Evolutionary conservation across 1,139 yeast genomes (phyloP).

Genomic region (Geotrichum siamense): DNA sequence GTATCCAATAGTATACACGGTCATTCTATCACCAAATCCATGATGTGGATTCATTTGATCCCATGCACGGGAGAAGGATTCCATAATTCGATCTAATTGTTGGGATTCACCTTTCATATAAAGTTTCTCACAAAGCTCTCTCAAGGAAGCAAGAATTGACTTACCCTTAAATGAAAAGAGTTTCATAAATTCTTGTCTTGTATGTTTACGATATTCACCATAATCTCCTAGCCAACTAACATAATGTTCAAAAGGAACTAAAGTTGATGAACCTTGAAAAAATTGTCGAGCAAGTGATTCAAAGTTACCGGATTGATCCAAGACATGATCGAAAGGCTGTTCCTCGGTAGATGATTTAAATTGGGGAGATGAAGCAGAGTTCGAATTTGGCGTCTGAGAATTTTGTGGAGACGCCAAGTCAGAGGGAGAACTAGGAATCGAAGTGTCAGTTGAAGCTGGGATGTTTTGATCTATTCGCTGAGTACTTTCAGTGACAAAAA

Average conservation of each 20-base stretch:
- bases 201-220: conserved; percentile 20
- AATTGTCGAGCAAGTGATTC: conserved; percentile 18
- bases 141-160: conserved; percentile 43
- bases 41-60: conserved; percentile 41
- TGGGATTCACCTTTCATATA: conserved; percentile 79
- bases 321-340: too few relatives aligned
- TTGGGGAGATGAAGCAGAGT: conserved; percentile 4
- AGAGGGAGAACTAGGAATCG: conserved; percentile 10
- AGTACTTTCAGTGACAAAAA: too few relatives aligned
- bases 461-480: too few relatives aligned
- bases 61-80: conserved; percentile 65
- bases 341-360: conserved; percentile 1
- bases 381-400: conserved; percentile 10
- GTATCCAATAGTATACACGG: conserved; percentile 66
- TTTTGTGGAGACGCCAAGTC: conserved; percentile 7
- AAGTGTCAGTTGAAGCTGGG: conserved; percentile 1
- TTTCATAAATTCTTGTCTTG: conserved; percentile 29
- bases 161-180: conserved; percentile 29
- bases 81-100: conserved; percentile 66
- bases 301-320: conserved; percentile 1
- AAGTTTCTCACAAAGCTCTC: conserved; percentile 55
- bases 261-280: conserved; percentile 24
- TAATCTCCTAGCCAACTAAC: conserved; percentile 32
- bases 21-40: conserved; percentile 50
- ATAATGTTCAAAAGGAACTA: conserved; percentile 27